A percentile compares a stretch with the other conserved stretches of the same genome.
Evolutionary conservation across 83 land plant genomes (phyloP).

Genomic region (Thuja plicata): DNA sequence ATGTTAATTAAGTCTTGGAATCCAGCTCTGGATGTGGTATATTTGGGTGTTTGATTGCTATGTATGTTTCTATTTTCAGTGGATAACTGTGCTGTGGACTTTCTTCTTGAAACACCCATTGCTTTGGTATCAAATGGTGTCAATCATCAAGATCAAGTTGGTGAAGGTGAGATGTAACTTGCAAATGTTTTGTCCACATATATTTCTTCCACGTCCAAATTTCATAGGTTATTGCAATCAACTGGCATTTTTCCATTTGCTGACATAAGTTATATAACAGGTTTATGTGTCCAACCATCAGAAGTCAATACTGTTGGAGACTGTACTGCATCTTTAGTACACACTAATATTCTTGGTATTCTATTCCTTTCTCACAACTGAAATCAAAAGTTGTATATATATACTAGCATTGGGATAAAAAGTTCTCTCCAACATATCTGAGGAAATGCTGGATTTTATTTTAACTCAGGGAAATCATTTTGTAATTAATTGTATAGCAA

Average conservation of each 20-base stretch:
- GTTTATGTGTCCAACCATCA: neutral
- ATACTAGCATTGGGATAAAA: neutral
- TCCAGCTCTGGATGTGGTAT: neutral
- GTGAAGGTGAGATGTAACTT: neutral
- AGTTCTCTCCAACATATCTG: neutral
- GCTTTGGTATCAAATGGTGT: neutral
- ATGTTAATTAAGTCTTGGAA: neutral
- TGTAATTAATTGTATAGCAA: neutral
- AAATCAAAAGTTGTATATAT: neutral
- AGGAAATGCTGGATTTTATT: neutral
- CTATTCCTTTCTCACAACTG: neutral
- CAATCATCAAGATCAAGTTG: neutral
- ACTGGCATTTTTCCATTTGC: neutral
- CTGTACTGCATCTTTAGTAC: slow-evolving; percentile 2
- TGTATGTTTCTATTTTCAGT: neutral
- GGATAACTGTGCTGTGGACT: slow-evolving; percentile 1
- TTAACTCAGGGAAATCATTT: neutral
- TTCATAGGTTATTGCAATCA: neutral
- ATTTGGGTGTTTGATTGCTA: neutral
- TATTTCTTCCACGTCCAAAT: neutral
- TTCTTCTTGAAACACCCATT: slow-evolving; percentile 8
- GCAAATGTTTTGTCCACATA: neutral
- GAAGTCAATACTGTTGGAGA: slow-evolving; percentile 9
- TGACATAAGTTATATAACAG: neutral
- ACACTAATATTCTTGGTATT: slow-evolving; percentile 8